These are phyloP conservation scores for Megacollybia marginata DNA, from an alignment of 768 basidiomycete genomes.

Conservation along the genomic window DNA sequence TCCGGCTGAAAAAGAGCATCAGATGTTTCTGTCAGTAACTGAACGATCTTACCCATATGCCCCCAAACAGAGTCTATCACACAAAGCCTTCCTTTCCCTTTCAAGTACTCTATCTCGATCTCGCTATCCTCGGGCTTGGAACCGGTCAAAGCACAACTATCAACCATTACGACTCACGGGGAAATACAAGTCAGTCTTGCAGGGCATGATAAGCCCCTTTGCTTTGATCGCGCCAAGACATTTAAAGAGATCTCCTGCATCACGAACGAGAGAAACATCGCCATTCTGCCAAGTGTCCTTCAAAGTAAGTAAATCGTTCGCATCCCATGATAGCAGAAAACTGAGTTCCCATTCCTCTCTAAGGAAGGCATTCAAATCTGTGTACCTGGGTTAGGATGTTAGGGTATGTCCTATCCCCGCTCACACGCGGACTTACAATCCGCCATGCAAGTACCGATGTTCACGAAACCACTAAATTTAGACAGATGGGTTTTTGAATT, in stretches of 20 bases:
- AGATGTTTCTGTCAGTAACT: too few relatives aligned
- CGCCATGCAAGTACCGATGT: slow-evolving; percentile 33
- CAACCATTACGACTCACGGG: slow-evolving; percentile 24
- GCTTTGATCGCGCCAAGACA: slow-evolving; percentile 38
- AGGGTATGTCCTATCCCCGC: too few relatives aligned
- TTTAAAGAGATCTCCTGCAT: slow-evolving; percentile 34
- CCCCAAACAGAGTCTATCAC: slow-evolving; percentile 55
- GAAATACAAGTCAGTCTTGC: slow-evolving; percentile 54
- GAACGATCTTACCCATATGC: slow-evolving; percentile 36
- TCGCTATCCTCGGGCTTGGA: slow-evolving; percentile 50
- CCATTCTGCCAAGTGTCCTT: slow-evolving; percentile 43
- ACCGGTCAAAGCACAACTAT: not conserved
- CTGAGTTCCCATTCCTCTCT: slow-evolving; percentile 44
- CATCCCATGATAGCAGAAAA: slow-evolving; percentile 39
- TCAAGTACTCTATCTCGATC: slow-evolving; percentile 35
- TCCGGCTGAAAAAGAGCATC: not conserved
- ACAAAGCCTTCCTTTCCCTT: slow-evolving; percentile 33
- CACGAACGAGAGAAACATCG: slow-evolving; percentile 37
- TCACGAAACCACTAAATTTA: slow-evolving; percentile 45
- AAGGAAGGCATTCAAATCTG: slow-evolving; percentile 41
- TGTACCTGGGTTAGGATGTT: slow-evolving; percentile 24
- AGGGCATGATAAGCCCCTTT: slow-evolving; percentile 50
- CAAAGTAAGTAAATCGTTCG: slow-evolving; percentile 45
- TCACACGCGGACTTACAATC: slow-evolving; percentile 21
- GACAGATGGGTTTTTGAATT: not conserved